Conservation (phyloP, 768 basidiomycete species). For the Mycena olivaceomarginata region DNA sequence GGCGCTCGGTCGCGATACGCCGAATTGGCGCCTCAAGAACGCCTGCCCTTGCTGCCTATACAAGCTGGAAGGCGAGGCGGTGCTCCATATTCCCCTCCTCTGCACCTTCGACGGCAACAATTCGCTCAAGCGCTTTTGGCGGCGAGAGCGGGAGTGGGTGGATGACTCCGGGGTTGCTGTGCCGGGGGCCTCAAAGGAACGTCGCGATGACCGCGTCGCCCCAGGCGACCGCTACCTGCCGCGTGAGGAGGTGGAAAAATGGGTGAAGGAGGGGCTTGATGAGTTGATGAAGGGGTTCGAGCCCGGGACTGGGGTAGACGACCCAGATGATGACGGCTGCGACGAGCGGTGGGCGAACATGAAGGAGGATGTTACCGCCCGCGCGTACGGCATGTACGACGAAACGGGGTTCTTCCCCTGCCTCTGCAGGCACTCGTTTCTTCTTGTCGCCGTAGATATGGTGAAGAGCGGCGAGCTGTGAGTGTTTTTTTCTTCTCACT, state of each 20-base stretch:
- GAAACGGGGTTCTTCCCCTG: background rate
- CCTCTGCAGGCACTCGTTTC: background rate
- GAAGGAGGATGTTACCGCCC: background rate
- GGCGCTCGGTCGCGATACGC: background rate
- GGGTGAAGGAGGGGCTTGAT: background rate
- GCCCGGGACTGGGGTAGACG: too few species aligned
- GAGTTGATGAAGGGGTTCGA: background rate
- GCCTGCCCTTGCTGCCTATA: background rate
- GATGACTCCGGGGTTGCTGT: too few species aligned
- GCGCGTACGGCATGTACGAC: background rate
- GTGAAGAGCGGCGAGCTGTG: background rate
- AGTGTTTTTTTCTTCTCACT: background rate
- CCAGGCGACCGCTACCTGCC: slow-evolving; percentile 1
- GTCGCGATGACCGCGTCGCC: too few species aligned
- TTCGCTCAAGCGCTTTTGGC: background rate
- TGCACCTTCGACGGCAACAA: background rate
- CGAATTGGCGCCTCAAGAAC: background rate
- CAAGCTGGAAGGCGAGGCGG: too few species aligned
- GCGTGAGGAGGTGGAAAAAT: too few species aligned
- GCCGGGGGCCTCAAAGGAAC: too few species aligned
- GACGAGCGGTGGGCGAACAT: background rate
- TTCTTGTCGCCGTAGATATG: background rate
- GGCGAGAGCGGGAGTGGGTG: background rate
- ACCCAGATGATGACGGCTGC: too few species aligned
- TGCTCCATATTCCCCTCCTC: too few species aligned